Evolutionary conservation across 1,284 basidiomycete species (phyloP), one percentile per base, ranked within the genome.

Genomic region (Ceratobasidium sp.): DNA sequence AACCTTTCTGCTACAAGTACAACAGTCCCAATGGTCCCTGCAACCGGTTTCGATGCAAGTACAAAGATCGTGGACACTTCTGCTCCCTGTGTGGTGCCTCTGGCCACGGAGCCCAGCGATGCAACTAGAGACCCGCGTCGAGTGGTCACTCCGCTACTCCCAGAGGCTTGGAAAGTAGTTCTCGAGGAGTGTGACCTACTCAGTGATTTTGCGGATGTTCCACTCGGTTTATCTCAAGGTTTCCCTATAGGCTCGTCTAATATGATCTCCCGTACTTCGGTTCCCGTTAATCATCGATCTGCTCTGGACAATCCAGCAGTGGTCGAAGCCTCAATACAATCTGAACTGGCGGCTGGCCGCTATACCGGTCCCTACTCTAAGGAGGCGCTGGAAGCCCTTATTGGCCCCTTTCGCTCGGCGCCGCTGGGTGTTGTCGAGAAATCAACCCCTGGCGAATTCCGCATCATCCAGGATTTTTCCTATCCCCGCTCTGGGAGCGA

Each of bases 391-490:
- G 79, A 83, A 60, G 12, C 39, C 0, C 3, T 80, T 5, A 82
- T 83, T 72, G 82, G 83, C 5, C 79, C 78, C 0, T 84, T 83
- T 57, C 75, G 76, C 8, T 80, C 81, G 0, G 81, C 81, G 0
- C 83, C 81, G 0, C 72, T 84, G 0, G 81, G 81, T 2, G 74
- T 81, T 1, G 80, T 83, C 0, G 80, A 81, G 9, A 83, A 83
- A 62, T 78, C 78, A 18, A 76, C 76, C 0, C 77, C 80, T 0
- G 77, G 77, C 0, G 80, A 80, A 58, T 81, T 77, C 48, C 57
- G 77, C 0, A 59, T 81, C 0, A 77, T 86, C 0, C 83, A 85
- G 18, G 82, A 85, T 58, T 79, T 83, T 12, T 86, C 83, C 0
- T 78, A 76, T 69, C 80, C 80, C 0, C 64, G 75, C 30, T 14